Percentiles rank a stretch among this genome's conserved stretches.
These are phyloP conservation scores for Tricharina praecox DNA, from an alignment of 495 filamentous ascomycete genomes.

Conservation along the genomic window DNA sequence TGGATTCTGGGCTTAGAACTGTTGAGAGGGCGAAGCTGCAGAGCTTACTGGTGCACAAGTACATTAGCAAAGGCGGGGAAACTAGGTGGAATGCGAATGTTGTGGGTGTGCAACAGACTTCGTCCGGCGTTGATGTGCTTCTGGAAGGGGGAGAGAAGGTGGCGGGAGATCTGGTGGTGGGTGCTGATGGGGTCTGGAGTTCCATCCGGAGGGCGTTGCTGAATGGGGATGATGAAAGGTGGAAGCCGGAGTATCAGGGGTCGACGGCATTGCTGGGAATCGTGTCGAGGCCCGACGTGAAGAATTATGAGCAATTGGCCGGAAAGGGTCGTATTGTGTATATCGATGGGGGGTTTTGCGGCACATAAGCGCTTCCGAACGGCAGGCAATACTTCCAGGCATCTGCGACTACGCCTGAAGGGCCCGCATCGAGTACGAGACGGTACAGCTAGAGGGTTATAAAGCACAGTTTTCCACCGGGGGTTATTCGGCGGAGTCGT, in stretches of 20 bases:
- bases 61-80: not conserved
- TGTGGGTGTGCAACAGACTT: not conserved
- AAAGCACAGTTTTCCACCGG: slow-evolving; percentile 10
- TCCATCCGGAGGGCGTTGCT: slow-evolving; percentile 32
- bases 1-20: slow-evolving; percentile 2
- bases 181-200: slow-evolving; percentile 44
- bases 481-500: slow-evolving; percentile 17
- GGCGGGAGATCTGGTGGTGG: slow-evolving; percentile 37
- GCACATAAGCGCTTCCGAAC: not conserved
- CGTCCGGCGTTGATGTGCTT: not conserved
- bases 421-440: too few species aligned
- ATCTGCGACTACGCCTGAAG: too few species aligned
- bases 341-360: not conserved
- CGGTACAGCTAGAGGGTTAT: not conserved
- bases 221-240: slow-evolving; percentile 24
- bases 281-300: not conserved
- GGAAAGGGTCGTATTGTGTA: not conserved
- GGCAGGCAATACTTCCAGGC: not conserved
- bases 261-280: slow-evolving; percentile 8
- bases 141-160: slow-evolving; percentile 9
- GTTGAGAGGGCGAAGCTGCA: slow-evolving; percentile 10
- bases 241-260: slow-evolving; percentile 17
- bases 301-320: not conserved
- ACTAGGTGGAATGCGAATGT: not conserved
- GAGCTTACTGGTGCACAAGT: not conserved